Conservation (phyloP, 805 yeast species). For the Candida patagonica region DNA sequence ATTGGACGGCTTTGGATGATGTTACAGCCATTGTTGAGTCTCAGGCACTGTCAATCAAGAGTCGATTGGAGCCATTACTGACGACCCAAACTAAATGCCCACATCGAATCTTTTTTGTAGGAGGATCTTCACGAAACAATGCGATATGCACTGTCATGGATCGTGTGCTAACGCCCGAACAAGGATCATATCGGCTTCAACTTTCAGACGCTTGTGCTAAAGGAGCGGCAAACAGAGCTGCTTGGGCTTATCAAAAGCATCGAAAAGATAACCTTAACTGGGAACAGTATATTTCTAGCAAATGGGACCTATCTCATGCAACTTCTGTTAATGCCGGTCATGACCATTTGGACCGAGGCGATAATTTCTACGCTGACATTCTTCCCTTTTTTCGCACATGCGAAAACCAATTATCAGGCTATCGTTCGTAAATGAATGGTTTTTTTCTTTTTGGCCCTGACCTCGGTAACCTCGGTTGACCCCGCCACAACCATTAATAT, state of each 20-base stretch:
- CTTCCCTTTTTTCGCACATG: no score
- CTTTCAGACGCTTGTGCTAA: constrained; percentile 85
- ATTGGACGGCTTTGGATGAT: constrained; percentile 41
- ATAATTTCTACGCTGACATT: no score
- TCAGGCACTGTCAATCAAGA: constrained; percentile 77
- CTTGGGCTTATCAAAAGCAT: constrained; percentile 27
- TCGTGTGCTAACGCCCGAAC: constrained; percentile 53
- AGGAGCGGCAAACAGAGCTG: constrained; percentile 83
- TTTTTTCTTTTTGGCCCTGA: no score
- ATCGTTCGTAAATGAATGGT: no score
- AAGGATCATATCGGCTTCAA: constrained; percentile 62
- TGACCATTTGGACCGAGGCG: no score
- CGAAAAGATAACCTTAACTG: constrained; percentile 4
- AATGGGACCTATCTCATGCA: constrained; percentile 8
- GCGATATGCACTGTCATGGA: constrained; percentile 64
- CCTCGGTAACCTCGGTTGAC: no score
- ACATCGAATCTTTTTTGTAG: constrained; percentile 67
- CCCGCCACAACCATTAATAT: no score
- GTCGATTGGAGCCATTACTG: constrained; percentile 71
- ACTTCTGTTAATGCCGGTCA: no score
- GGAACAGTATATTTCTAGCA: constrained; percentile 11
- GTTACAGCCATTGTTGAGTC: constrained; percentile 74
- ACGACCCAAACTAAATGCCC: constrained; percentile 42
- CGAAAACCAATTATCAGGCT: no score
- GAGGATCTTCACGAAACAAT: constrained; percentile 72